Conservation (phyloP, 805 yeast species). For the Metschnikowia kofuensis region DNA sequence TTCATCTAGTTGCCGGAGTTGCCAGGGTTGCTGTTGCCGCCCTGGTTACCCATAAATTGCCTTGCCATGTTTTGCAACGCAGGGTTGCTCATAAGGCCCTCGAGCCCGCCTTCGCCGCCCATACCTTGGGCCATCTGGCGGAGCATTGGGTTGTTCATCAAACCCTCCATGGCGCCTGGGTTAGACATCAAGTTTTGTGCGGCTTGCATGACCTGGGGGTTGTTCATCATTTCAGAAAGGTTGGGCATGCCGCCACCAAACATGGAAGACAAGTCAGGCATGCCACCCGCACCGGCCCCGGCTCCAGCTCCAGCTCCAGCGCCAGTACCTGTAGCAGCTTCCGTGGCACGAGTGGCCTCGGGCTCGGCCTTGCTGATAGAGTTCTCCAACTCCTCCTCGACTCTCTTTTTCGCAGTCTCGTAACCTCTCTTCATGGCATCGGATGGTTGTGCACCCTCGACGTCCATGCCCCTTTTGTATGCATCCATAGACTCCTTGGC, state of each 20-base stretch:
- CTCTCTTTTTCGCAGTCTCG: conserved; percentile 88
- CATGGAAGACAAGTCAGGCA: conserved; percentile 76
- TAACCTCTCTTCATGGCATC: conserved; percentile 91
- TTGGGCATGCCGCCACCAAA: conserved; percentile 76
- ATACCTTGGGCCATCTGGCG: conserved; percentile 79
- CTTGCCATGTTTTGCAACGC: conserved; percentile 61
- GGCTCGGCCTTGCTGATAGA: conserved; percentile 34
- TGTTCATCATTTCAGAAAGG: conserved; percentile 31
- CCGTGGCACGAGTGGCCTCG: conserved; percentile 12
- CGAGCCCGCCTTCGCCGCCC: conserved; percentile 57
- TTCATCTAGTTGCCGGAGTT: not conserved
- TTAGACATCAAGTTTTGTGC: conserved; percentile 86
- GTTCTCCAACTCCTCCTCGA: conserved; percentile 65
- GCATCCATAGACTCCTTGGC: conserved; percentile 88
- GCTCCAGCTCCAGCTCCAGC: conserved; percentile 35
- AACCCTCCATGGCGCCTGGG: conserved; percentile 68
- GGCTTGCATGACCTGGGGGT: conserved; percentile 86
- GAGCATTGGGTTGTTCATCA: conserved; percentile 78
- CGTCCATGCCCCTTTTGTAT: conserved; percentile 80
- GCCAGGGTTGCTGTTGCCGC: conserved; percentile 2
- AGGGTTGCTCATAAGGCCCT: conserved; percentile 79
- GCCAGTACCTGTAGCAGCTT: conserved; percentile 18
- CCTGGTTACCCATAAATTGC: conserved; percentile 59
- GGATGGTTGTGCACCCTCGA: conserved; percentile 80
- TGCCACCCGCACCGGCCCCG: conserved; percentile 48